phyloP scores from a whole-genome alignment of 2,329 filamentous ascomycete species.

The Alternaria sp. region DNA sequence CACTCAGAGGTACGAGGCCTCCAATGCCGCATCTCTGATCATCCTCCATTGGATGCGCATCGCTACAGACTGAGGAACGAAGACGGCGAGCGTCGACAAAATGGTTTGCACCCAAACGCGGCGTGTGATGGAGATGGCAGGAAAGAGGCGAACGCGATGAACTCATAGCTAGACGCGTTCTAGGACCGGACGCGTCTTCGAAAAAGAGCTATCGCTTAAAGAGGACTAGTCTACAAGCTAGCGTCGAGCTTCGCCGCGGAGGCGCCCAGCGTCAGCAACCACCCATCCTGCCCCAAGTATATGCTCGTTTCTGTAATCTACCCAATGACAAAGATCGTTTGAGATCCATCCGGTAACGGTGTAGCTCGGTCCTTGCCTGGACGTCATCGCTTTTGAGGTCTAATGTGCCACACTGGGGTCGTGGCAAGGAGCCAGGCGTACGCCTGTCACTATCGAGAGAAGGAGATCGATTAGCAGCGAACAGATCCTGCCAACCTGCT shows the following conservation, averaged over 20 bases:
- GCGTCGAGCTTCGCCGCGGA: not conserved
- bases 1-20: not conserved
- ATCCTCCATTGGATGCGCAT: not conserved
- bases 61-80: not conserved
- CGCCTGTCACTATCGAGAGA: not conserved
- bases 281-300: not conserved
- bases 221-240: not conserved
- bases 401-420: not conserved
- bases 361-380: not conserved
- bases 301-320: not conserved
- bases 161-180: not conserved
- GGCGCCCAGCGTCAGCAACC: not conserved
- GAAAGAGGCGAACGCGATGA: not conserved
- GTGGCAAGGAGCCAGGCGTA: not conserved
- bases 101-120: not conserved
- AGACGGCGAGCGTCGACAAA: rapidly evolving
- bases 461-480: not conserved
- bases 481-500: not conserved
- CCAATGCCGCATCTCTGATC: not conserved
- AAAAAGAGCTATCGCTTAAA: not conserved
- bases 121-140: not conserved
- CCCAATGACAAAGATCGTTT: not conserved
- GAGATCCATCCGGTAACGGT: not conserved
- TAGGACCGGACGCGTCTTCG: not conserved
- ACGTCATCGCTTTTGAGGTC: not conserved